Evolutionary conservation across 1,284 basidiomycete species (phyloP).

Genomic region (Apiotrichum gracile): DNA sequence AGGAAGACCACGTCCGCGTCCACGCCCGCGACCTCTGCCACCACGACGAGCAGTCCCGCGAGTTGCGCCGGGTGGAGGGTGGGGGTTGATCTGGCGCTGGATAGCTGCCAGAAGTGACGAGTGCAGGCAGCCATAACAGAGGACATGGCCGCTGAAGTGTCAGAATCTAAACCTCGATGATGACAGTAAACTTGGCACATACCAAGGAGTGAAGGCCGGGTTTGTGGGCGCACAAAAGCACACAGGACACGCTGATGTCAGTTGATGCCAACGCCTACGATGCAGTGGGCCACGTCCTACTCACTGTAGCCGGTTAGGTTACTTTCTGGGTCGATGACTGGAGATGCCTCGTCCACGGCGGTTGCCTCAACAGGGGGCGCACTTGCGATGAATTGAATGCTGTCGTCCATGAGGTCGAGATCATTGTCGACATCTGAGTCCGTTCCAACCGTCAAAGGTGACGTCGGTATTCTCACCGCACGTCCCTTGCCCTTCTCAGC

Average conservation of each 20-base stretch:
- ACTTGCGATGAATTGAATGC: constrained; percentile 9
- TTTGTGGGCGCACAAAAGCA: constrained; percentile 34
- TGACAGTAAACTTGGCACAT: constrained; percentile 1
- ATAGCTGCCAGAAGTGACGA: constrained; percentile 35
- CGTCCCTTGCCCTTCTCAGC: constrained; percentile 24
- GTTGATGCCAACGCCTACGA: not conserved
- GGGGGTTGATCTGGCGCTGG: constrained; percentile 30
- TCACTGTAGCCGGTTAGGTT: constrained; percentile 14
- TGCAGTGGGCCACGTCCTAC: not conserved
- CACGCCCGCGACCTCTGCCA: constrained; percentile 13
- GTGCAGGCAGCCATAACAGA: constrained; percentile 40
- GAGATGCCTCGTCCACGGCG: not conserved
- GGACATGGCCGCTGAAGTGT: constrained; percentile 34
- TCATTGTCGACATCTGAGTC: constrained; percentile 2
- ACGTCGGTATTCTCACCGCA: too few relatives aligned
- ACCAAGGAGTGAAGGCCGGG: constrained; percentile 40
- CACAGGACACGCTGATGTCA: constrained; percentile 35
- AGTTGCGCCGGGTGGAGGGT: too few relatives aligned
- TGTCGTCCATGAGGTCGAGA: constrained; percentile 7
- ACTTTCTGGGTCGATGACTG: constrained; percentile 8
- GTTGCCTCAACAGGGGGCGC: not conserved
- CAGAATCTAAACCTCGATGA: not conserved
- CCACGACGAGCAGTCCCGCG: too few relatives aligned
- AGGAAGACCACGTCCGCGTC: constrained; percentile 9
- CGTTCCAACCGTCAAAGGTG: not conserved